A percentile compares a stretch with the other conserved stretches of the same genome.
These are phyloP conservation scores for Ceratobasidium sp. DNA, from an alignment of 1,284 basidiomycete species.

Conservation along the genomic window DNA sequence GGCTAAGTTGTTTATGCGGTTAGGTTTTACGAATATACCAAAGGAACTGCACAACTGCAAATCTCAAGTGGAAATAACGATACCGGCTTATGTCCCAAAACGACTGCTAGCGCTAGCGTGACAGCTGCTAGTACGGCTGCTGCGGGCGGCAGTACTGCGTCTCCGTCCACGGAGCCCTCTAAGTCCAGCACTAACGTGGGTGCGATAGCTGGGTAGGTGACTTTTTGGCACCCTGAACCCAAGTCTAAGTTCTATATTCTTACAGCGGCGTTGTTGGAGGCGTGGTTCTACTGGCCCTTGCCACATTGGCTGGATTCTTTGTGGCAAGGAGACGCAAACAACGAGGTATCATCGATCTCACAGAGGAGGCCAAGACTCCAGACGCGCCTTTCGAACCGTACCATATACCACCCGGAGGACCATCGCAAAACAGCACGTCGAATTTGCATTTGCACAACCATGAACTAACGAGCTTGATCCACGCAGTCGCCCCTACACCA, in stretches of 20 bases:
- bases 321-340: neutral
- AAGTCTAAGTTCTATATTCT: neutral
- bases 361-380: neutral
- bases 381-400: conserved; percentile 6
- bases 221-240: too few relatives aligned
- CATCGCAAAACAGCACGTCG: neutral
- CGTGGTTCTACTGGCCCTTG: neutral
- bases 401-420: neutral
- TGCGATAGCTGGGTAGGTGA: neutral
- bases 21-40: conserved; percentile 24
- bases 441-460: neutral
- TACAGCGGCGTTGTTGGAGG: conserved; percentile 8
- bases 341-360: neutral
- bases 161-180: neutral
- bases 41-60: conserved; percentile 5
- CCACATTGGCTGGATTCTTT: neutral
- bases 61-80: conserved; percentile 20
- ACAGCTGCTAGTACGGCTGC: neutral
- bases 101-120: neutral
- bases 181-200: neutral
- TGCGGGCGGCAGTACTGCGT: neutral
- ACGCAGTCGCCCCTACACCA: neutral
- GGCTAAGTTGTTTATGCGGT: neutral
- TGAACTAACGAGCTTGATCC: neutral
- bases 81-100: neutral